Conservation (phyloP, 1,284 basidiomycete species). For the Papiliotrema fonsecae region DNA sequence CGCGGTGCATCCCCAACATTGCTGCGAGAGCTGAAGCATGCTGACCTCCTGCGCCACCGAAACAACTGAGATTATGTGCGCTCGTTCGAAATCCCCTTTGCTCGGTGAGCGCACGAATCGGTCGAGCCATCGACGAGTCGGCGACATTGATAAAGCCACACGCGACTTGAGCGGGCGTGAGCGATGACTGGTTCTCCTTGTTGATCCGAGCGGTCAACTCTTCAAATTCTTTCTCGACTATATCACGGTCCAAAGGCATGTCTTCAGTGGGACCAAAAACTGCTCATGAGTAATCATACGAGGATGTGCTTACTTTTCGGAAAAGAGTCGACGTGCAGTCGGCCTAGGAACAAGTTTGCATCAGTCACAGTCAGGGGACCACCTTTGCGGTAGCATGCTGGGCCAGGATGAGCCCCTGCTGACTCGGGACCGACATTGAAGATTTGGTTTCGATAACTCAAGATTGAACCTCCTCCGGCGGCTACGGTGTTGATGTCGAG, state of each 20-base stretch:
- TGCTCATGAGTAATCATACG: slow-evolving; percentile 54
- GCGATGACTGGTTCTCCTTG: slow-evolving; percentile 21
- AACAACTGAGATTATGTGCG: neutral
- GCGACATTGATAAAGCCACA: slow-evolving; percentile 28
- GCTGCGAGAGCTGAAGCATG: slow-evolving; percentile 24
- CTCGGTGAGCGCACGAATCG: slow-evolving; percentile 47
- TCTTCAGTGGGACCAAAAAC: slow-evolving; percentile 52
- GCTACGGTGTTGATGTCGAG: slow-evolving; percentile 70
- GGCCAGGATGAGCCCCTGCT: slow-evolving; percentile 58
- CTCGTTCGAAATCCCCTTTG: slow-evolving; percentile 35
- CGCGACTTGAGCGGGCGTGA: slow-evolving; percentile 48
- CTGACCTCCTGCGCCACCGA: slow-evolving; percentile 26
- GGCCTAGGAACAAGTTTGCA: slow-evolving; percentile 47
- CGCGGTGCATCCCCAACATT: slow-evolving; percentile 13
- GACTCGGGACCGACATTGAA: slow-evolving; percentile 72
- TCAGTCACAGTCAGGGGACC: slow-evolving; percentile 47
- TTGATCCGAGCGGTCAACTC: slow-evolving; percentile 47
- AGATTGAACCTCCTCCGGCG: slow-evolving; percentile 75
- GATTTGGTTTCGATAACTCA: slow-evolving; percentile 72
- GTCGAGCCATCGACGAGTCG: slow-evolving; percentile 42
- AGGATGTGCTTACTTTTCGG: slow-evolving; percentile 1
- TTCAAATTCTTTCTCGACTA: slow-evolving; percentile 40
- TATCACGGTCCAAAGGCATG: slow-evolving; percentile 47
- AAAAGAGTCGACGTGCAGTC: slow-evolving; percentile 18
- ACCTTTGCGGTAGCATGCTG: slow-evolving; percentile 45